Evolutionary conservation across 345 rosid species (phyloP).

Genomic region (Dipteronia sinensis): DNA sequence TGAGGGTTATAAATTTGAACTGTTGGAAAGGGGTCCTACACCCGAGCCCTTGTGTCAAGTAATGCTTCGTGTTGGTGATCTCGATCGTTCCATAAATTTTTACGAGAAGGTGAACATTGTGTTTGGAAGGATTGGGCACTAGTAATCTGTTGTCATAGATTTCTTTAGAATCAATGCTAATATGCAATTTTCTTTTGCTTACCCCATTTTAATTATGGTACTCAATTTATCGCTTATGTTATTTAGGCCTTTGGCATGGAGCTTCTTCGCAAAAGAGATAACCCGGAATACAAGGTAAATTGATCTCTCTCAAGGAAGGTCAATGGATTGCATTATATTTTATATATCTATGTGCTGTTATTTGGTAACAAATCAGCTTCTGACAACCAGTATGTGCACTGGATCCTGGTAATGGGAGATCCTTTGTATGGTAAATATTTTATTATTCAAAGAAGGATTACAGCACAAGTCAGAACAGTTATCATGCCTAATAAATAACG

Average conservation of each 20-base stretch:
- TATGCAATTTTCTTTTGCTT: constrained; percentile 14
- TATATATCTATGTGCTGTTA: neutral
- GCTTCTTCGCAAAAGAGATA: constrained; percentile 87
- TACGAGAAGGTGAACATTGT: constrained; percentile 75
- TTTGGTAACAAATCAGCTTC: neutral
- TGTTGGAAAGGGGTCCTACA: constrained; percentile 94
- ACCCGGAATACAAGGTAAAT: constrained; percentile 89
- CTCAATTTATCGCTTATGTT: constrained; percentile 19
- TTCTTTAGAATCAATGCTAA: neutral
- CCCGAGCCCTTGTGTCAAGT: constrained; percentile 99
- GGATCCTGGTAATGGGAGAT: neutral
- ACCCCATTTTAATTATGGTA: constrained; percentile 8
- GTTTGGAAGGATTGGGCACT: constrained; percentile 11
- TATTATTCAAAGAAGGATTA: neutral
- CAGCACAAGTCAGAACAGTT: neutral
- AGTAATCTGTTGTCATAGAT: neutral
- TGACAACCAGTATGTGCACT: neutral
- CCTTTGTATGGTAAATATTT: neutral
- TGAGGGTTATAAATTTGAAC: constrained; percentile 97
- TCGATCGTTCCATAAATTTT: constrained; percentile 82
- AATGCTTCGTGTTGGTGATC: constrained; percentile 99
- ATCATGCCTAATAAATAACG: neutral
- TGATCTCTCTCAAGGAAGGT: constrained; percentile 2
- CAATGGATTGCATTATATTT: neutral
- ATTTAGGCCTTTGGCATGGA: constrained; percentile 96